A percentile compares a stretch with the other conserved stretches of the same genome.
These are phyloP conservation scores for Plantago ovata DNA, from an alignment of 257 asterid genomes.

Conservation along the genomic window DNA sequence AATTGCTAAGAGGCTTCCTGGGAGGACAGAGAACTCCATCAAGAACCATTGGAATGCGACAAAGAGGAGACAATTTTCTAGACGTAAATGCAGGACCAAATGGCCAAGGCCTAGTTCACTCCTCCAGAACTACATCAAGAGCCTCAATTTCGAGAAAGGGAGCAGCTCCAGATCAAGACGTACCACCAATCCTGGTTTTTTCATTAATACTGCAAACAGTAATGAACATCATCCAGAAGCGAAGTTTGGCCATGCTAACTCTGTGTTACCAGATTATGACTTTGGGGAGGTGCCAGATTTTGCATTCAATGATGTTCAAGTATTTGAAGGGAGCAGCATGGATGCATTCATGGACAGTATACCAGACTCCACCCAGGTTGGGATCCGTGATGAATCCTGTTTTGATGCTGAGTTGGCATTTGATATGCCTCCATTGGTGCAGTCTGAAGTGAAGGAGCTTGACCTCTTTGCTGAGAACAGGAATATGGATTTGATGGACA, in stretches of 20 bases:
- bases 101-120: conserved; percentile 76
- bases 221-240: conserved; percentile 6
- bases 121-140: conserved; percentile 75
- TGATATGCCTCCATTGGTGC: conserved; percentile 35
- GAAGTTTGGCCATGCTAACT: conserved; percentile 21
- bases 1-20: conserved; percentile 64
- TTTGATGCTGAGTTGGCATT: conserved; percentile 30
- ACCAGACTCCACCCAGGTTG: conserved; percentile 7
- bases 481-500: conserved; percentile 11
- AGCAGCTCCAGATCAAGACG: conserved; percentile 15
- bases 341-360: conserved; percentile 31
- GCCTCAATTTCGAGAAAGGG: conserved; percentile 48
- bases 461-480: conserved; percentile 16
- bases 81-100: conserved; percentile 67
- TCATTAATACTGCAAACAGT: conserved; percentile 5
- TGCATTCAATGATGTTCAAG: conserved; percentile 22
- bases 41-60: conserved; percentile 96
- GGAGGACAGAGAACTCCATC: conserved; percentile 84
- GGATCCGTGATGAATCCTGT: conserved; percentile 16
- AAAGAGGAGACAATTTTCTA: conserved; percentile 69
- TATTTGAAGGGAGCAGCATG: conserved; percentile 25
- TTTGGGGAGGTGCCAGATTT: conserved; percentile 28
- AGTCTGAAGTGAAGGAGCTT: conserved; percentile 27
- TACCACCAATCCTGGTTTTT: not conserved
- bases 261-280: conserved; percentile 14